These are phyloP conservation scores for Murraya paniculata DNA, from an alignment of 345 rosid genomes.

Conservation along the genomic window DNA sequence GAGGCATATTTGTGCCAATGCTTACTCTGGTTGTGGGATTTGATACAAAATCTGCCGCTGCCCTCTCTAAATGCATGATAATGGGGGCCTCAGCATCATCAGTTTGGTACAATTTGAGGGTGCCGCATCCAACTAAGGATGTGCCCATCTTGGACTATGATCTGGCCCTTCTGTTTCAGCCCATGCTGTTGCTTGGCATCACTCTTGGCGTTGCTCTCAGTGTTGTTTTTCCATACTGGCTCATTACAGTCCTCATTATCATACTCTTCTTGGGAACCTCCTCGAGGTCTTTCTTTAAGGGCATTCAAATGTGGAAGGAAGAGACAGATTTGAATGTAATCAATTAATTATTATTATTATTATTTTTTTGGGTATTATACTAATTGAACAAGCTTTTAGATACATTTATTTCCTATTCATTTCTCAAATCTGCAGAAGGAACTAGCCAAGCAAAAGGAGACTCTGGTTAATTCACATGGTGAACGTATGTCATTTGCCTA, in stretches of 20 bases:
- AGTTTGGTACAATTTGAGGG: slow-evolving; percentile 88
- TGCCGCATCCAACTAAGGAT: slow-evolving; percentile 79
- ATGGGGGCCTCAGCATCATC: slow-evolving; percentile 97
- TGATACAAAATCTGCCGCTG: slow-evolving; percentile 95
- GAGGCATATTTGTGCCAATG: slow-evolving; percentile 97
- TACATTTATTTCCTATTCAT: not conserved
- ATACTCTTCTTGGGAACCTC: slow-evolving; percentile 85
- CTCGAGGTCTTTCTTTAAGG: slow-evolving; percentile 77
- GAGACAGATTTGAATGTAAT: slow-evolving; percentile 73
- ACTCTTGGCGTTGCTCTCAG: slow-evolving; percentile 86
- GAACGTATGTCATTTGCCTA: slow-evolving; percentile 53
- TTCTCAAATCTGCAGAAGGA: slow-evolving; percentile 53
- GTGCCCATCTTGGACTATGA: slow-evolving; percentile 90
- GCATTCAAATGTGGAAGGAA: slow-evolving; percentile 83
- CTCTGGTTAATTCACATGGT: slow-evolving; percentile 58
- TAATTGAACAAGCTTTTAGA: not conserved
- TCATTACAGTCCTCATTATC: slow-evolving; percentile 86
- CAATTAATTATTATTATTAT: not conserved
- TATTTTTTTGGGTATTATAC: too few relatives aligned
- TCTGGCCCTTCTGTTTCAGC: slow-evolving; percentile 88
- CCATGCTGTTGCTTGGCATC: slow-evolving; percentile 91
- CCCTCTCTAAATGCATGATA: slow-evolving; percentile 97
- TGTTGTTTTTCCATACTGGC: slow-evolving; percentile 96
- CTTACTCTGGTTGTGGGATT: slow-evolving; percentile 87
- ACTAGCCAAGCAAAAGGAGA: slow-evolving; percentile 38